Evolutionary conservation across 371 early-diverging fungal species (phyloP).

Genomic region (Syncephalastrum racemosum): DNA sequence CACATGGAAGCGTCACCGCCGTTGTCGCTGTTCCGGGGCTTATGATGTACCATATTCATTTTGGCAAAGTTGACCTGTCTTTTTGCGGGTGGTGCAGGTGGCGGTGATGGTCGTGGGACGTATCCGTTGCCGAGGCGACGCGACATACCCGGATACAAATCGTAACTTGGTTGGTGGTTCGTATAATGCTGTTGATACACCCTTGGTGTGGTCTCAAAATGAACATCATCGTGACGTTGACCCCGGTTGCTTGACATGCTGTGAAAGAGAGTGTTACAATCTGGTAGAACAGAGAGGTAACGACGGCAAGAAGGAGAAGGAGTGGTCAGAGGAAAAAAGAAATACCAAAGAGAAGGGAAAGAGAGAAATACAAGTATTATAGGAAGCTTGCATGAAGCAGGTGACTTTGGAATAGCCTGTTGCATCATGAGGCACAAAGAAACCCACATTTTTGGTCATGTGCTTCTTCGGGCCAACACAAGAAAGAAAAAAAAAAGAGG

Average conservation of each 20-base stretch:
- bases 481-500: too few species aligned
- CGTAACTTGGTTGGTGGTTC: constrained; percentile 31
- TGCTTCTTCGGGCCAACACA: not conserved
- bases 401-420: constrained; percentile 16
- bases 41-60: constrained; percentile 17
- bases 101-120: constrained; percentile 20
- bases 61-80: constrained; percentile 29
- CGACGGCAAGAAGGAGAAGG: constrained; percentile 6
- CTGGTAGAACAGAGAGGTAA: constrained; percentile 10
- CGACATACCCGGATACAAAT: constrained; percentile 41
- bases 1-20: constrained; percentile 2
- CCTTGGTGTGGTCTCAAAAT: constrained; percentile 39
- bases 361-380: not conserved
- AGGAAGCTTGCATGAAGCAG: constrained; percentile 9
- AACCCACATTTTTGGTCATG: constrained; percentile 1
- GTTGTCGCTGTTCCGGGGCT: constrained; percentile 7
- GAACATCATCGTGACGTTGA: constrained; percentile 13
- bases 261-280: constrained; percentile 21
- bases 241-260: constrained; percentile 6
- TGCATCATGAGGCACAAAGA: not conserved
- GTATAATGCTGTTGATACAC: constrained; percentile 40
- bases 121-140: constrained; percentile 40
- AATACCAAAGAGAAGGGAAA: constrained; percentile 2
- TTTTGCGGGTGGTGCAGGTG: constrained; percentile 7
- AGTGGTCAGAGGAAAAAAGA: constrained; percentile 11